Base-by-base conservation (phyloP, 176 grass and related monocot genomes). In the Triticum urartu region DNA sequence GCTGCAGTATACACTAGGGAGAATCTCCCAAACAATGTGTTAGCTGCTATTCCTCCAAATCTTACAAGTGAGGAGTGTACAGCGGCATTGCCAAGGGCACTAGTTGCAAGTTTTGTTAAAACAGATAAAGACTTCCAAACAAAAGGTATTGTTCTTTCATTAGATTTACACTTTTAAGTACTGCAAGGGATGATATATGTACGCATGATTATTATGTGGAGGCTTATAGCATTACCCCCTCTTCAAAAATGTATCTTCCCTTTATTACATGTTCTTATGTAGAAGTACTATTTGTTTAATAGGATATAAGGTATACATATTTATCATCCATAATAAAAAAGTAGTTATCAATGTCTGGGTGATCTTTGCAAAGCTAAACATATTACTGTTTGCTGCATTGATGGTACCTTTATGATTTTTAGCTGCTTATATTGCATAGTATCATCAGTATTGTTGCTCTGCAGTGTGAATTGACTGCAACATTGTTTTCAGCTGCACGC, bases 71-170 rank as follows among this genome's bases (percentile, higher is more conserved):
- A 98, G 73, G 93, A 98, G 71, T 98, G 96, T 93, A 83, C 91
- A 89, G 84, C 92, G 18, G 93, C 93, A 45, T 84, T 98, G 69
- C 96, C 93, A 84, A 92, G 96, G 78, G 96, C 96, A 68, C 76
- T 98, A 58, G 96, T 98, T 67, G 96, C 96, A 56, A 92, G 96
- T 67, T 98, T 98, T 85, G 96, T 98, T 61, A 98, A 98, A 79
- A 98, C 96, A 62, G 96, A 98, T 78, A 95, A 94, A 78, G 91
- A 94, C 39, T 98, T 98, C 79, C 88, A 95, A 68, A 81, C 87
- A 86, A 83, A 88, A 95, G 88, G 96, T 93, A 91, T 71, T 75
- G 33, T 79, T 65, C 11, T 81, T 83, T 73, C 45, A 71, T 21
- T 79, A 18, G 72, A 13, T 75, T 25, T 52, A 67, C 66, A 12